These are phyloP conservation scores for Hemerocallis citrina DNA, from an alignment of 106 monocot genomes.

Conservation along the genomic window DNA sequence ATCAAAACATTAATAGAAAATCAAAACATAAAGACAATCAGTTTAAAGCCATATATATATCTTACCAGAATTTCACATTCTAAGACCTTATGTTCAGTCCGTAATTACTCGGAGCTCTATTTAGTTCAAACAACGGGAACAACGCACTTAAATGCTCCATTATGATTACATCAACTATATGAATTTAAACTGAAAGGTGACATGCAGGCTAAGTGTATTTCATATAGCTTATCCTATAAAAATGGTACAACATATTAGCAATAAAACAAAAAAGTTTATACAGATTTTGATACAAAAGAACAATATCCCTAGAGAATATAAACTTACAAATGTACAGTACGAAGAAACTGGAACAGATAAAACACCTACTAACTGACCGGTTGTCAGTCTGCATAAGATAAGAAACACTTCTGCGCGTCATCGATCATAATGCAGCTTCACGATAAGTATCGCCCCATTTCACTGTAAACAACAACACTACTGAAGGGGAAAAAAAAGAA, in stretches of 20 bases:
- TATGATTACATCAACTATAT: too few species aligned
- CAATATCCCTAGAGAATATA: not conserved
- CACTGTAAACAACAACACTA: conserved; percentile 1
- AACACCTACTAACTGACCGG: not conserved
- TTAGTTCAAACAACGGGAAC: too few species aligned
- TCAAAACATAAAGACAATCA: too few species aligned
- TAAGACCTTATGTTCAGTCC: too few species aligned
- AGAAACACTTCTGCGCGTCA: not conserved
- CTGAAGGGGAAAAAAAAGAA: not conserved
- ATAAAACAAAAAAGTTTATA: not conserved
- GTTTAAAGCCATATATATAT: too few species aligned
- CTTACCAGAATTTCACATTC: too few species aligned
- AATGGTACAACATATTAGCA: not conserved
- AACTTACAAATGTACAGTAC: not conserved
- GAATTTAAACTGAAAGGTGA: too few species aligned
- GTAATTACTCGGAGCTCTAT: too few species aligned
- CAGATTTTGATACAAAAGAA: not conserved
- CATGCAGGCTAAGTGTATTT: too few species aligned
- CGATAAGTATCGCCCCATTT: not conserved
- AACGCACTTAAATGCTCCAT: too few species aligned
- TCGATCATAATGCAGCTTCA: not conserved
- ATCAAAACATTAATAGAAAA: too few species aligned
- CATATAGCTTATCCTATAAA: too few species aligned
- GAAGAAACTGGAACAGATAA: not conserved
- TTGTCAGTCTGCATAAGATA: not conserved